phyloP scores from a whole-genome alignment of 805 yeast species.

The Ogataea philodendri region DNA sequence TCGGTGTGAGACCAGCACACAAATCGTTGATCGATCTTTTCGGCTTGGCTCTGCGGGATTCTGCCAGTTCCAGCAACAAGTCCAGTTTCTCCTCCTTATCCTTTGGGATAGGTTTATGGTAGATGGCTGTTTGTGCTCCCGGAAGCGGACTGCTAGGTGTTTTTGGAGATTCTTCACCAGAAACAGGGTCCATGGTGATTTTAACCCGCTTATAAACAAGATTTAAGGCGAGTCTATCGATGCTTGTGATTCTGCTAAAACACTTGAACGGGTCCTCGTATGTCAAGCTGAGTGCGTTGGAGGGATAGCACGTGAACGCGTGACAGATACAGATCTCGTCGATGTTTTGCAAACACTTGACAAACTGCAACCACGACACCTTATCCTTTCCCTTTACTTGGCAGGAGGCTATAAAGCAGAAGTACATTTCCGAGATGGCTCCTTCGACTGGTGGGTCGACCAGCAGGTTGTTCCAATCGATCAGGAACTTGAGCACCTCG shows the following conservation, averaged over 20 bases:
- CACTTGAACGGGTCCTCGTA: constrained; percentile 33
- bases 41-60: constrained; percentile 18
- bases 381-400: constrained; percentile 34
- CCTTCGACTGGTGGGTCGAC: constrained; percentile 34
- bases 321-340: constrained; percentile 23
- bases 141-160: background rate
- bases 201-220: constrained; percentile 23
- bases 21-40: constrained; percentile 22
- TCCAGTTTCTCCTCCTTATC: constrained; percentile 21
- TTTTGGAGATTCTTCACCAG: background rate
- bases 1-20: constrained; percentile 26
- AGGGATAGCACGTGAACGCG: constrained; percentile 28
- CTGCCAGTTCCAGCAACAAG: constrained; percentile 23
- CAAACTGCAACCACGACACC: constrained; percentile 35
- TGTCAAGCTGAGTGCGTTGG: constrained; percentile 20
- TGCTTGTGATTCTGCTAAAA: constrained; percentile 23
- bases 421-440: constrained; percentile 31
- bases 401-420: constrained; percentile 31
- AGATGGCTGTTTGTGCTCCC: constrained; percentile 1
- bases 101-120: constrained; percentile 17
- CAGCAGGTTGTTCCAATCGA: constrained; percentile 33
- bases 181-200: constrained; percentile 1
- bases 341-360: constrained; percentile 27
- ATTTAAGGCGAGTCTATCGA: constrained; percentile 30
- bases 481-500: constrained; percentile 31